A percentile compares a stretch with the other conserved stretches of the same genome.
Evolutionary conservation across 495 filamentous ascomycete species (phyloP).

Genomic region (Penicillium fimorum): DNA sequence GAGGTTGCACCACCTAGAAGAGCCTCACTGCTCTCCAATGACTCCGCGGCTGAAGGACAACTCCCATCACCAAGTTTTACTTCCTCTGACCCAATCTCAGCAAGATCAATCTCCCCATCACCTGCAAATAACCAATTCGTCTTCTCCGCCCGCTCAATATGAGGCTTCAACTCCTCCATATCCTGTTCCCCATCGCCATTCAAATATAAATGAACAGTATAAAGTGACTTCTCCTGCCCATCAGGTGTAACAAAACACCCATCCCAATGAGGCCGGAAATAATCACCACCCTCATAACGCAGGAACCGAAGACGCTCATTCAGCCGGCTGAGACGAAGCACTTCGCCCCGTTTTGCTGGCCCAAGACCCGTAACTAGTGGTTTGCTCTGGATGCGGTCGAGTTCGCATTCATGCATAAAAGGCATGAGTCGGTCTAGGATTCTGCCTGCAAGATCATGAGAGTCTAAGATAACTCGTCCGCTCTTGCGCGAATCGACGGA

Average conservation of each 20-base stretch:
- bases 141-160: slow-evolving; percentile 24
- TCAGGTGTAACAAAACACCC: slow-evolving; percentile 62
- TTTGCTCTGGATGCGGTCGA: slow-evolving; percentile 37
- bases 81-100: background rate
- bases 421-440: slow-evolving; percentile 60
- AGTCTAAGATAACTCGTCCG: slow-evolving; percentile 74
- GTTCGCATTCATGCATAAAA: slow-evolving; percentile 41
- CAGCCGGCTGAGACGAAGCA: slow-evolving; percentile 56
- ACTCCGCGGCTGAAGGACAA: background rate
- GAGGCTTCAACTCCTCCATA: slow-evolving; percentile 29
- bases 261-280: slow-evolving; percentile 79
- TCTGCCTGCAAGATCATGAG: slow-evolving; percentile 56
- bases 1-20: slow-evolving; percentile 61
- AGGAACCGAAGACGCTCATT: slow-evolving; percentile 83
- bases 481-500: slow-evolving; percentile 60
- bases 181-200: slow-evolving; percentile 57
- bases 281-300: slow-evolving; percentile 72
- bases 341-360: slow-evolving; percentile 43
- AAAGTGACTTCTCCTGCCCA: slow-evolving; percentile 57
- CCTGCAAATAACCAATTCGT: slow-evolving; percentile 11
- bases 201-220: slow-evolving; percentile 83
- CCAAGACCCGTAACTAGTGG: slow-evolving; percentile 48
- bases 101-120: slow-evolving; percentile 17
- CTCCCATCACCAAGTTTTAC: background rate
- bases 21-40: slow-evolving; percentile 4